These are phyloP conservation scores for Apophysomyces elegans DNA, from an alignment of 371 early-diverging fungal species.

Conservation along the genomic window DNA sequence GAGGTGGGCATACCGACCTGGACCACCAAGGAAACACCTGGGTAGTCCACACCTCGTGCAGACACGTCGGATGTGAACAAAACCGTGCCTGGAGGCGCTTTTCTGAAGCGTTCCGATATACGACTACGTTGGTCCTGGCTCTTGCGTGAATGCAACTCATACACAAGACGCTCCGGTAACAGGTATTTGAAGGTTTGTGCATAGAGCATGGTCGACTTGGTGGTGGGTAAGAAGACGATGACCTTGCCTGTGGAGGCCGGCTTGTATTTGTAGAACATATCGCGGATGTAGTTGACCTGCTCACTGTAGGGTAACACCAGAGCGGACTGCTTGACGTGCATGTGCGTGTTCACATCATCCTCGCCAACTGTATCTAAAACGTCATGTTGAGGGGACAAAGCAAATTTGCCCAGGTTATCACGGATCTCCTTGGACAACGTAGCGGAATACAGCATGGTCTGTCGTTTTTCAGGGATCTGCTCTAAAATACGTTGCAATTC, in stretches of 20 bases:
- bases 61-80: slow-evolving; percentile 99
- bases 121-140: slow-evolving; percentile 73
- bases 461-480: slow-evolving; percentile 81
- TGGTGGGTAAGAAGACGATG: slow-evolving; percentile 91
- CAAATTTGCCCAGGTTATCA: slow-evolving; percentile 63
- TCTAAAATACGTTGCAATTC: slow-evolving; percentile 86
- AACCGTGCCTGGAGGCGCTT: slow-evolving; percentile 59
- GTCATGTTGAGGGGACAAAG: slow-evolving; percentile 73
- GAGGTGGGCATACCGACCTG: slow-evolving; percentile 94
- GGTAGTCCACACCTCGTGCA: slow-evolving; percentile 99
- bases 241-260: slow-evolving; percentile 71
- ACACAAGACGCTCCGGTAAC: slow-evolving; percentile 41
- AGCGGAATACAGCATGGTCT: slow-evolving; percentile 98
- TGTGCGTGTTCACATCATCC: slow-evolving; percentile 79
- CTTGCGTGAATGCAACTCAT: slow-evolving; percentile 86
- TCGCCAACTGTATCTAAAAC: slow-evolving; percentile 87
- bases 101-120: slow-evolving; percentile 79
- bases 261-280: slow-evolving; percentile 63
- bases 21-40: slow-evolving; percentile 92
- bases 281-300: slow-evolving; percentile 66
- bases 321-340: slow-evolving; percentile 80
- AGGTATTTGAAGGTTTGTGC: slow-evolving; percentile 62
- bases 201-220: slow-evolving; percentile 78
- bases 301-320: slow-evolving; percentile 64
- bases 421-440: slow-evolving; percentile 90